Evolutionary conservation across 2,329 filamentous ascomycete genomes (phyloP), one percentile per base, ranked within the genome.

Genomic region (Ustilaginoidea virens): DNA sequence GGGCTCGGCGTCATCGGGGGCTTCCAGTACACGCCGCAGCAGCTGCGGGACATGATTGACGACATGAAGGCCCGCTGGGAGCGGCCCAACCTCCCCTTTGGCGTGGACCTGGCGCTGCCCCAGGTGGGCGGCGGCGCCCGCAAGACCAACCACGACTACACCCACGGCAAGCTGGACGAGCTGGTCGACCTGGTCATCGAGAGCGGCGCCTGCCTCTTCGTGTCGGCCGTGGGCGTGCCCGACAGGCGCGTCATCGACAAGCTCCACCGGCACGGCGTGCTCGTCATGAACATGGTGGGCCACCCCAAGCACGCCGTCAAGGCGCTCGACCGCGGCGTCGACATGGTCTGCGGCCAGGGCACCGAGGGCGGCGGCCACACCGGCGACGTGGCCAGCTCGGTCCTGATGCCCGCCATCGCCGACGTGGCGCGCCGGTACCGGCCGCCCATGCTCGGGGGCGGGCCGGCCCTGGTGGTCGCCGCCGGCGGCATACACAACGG

Each of bases 211-310:
- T 72, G 65, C 47, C 57, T 94, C 27, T 94, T 96, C 47, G 83
- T 94, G 23, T 74, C 66, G 29, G 87, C 87, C 1, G 85, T 94
- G 0, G 87, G 87, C 7, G 78, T 94, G 14, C 87, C 87, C 11
- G 82, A 86, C 0, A 59, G 61, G 25, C 53, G 61, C 33, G 71
- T 86, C 4, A 78, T 94, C 33, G 73, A 81, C 40, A 60, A 73
- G 25, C 62, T 96, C 25, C 87, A 96, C 47, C 63, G 66, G 7
- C 77, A 79, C 0, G 80, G 80, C 0, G 80, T 96, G 23, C 49
- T 92, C 34, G 66, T 94, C 20, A 94, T 94, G 85, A 94, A 94
- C 52, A 94, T 94, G 86, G 85, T 94, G 13, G 87, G 87, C 0
- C 80, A 86, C 43, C 86, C 87, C 2, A 83, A 79, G 49, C 87